These are phyloP conservation scores for Pholiota adiposa DNA, from an alignment of 1,284 basidiomycete species.

Conservation along the genomic window DNA sequence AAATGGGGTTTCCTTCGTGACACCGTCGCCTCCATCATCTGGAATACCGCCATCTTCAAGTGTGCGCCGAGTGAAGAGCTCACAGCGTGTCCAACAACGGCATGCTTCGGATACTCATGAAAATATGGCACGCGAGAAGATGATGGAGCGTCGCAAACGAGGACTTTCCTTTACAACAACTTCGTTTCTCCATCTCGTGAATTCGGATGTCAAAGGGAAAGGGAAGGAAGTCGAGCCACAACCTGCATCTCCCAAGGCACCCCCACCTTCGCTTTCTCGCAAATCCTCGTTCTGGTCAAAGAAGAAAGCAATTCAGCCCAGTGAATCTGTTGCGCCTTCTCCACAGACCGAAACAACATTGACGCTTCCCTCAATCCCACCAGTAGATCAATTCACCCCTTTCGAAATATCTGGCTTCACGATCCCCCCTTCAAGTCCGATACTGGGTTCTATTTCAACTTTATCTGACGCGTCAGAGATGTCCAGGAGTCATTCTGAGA, in stretches of 20 bases:
- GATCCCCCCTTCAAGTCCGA: conserved; percentile 27
- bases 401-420: conserved; percentile 40
- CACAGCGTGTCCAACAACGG: conserved; percentile 40
- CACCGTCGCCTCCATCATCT: conserved; percentile 42
- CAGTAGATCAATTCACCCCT: conserved; percentile 55
- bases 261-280: conserved; percentile 47
- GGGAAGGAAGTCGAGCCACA: conserved; percentile 40
- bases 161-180: conserved; percentile 43
- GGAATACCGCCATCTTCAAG: conserved; percentile 27
- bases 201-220: conserved; percentile 46
- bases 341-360: conserved; percentile 13
- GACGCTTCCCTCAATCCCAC: conserved; percentile 45
- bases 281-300: conserved; percentile 55
- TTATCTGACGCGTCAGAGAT: conserved; percentile 23
- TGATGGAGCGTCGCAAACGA: conserved; percentile 29
- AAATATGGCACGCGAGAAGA: conserved; percentile 2
- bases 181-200: conserved; percentile 42
- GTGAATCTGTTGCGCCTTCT: conserved; percentile 8
- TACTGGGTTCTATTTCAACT: neutral
- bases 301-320: conserved; percentile 31
- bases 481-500: conserved; percentile 57
- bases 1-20: conserved; percentile 24
- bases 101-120: conserved; percentile 18
- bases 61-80: conserved; percentile 50
- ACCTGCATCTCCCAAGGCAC: conserved; percentile 19